A percentile compares a stretch with the other conserved stretches of the same genome.
Evolutionary conservation across 768 basidiomycete genomes (phyloP).

Genomic region (Cantharellus anzutake): DNA sequence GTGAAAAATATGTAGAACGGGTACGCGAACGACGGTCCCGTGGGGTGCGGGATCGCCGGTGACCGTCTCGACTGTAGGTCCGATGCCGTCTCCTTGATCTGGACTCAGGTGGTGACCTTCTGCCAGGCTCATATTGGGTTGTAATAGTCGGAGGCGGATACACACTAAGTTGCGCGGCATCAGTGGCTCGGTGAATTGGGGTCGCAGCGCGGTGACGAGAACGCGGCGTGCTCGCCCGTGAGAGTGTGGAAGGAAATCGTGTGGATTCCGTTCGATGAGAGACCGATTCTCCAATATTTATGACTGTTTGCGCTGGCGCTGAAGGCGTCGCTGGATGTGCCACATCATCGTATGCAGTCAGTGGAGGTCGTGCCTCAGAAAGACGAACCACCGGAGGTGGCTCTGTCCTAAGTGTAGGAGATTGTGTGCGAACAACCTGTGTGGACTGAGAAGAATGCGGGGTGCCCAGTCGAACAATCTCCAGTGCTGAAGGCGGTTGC

Average conservation of each 20-base stretch:
- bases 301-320: no score
- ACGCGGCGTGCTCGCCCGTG: no score
- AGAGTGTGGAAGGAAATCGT: no score
- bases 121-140: no score
- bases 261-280: no score
- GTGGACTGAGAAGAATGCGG: background rate
- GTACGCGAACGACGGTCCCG: background rate
- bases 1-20: background rate
- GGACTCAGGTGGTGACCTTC: no score
- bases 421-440: background rate
- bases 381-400: background rate
- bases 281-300: background rate
- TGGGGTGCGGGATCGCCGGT: background rate
- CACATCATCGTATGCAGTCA: no score
- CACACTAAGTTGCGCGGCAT: no score
- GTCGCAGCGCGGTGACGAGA: no score
- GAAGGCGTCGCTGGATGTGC: no score
- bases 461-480: background rate
- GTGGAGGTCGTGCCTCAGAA: background rate
- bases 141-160: no score
- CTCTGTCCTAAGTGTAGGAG: background rate
- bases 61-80: background rate
- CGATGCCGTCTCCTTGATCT: background rate
- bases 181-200: no score
- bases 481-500: background rate